Base-by-base conservation (phyloP, 2,329 filamentous ascomycete species). In the Colletotrichum acutatum region DNA sequence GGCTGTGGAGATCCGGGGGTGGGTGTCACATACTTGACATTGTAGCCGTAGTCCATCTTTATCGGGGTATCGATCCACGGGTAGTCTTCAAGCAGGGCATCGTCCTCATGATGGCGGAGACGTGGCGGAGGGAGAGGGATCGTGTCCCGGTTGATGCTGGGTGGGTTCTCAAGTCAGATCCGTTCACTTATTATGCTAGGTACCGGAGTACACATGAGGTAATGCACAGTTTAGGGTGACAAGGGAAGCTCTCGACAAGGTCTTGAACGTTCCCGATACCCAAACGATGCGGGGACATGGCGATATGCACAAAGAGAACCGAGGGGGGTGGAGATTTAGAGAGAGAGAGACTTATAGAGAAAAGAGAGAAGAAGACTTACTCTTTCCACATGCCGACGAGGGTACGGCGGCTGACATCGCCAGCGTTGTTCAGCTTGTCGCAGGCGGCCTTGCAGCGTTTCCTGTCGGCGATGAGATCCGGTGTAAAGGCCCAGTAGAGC, bases 21-120 rank as follows among this genome's bases (percentile, higher is more conserved):
- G 16, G 37, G 14, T 32, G 26, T 6, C 30, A 75, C 80, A 57
- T 79, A 88, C 86, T 83, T 89, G 58, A 96, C 85, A 74, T 97
- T 95, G 77, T 87, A 91, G 4, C 95, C 95, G 77, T 97, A 96
- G 82, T 97, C 94, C 73, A 93, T 88, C 58, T 86, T 89, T 66
- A 97, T 85, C 0, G 94, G 94, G 0, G 87, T 83, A 73, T 94
- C 91, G 26, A 96, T 86, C 88, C 90, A 95, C 0, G 94, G 90
- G 30, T 92, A 83, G 42, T 92, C 84, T 26, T 86, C 84, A 42
- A 97, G 88, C 1, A 92, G 84, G 22, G 83, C 86, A 11, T 92
- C 91, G 75, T 97, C 93, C 75, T 90, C 90, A 67, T 89, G 90
- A 2, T 86, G 83, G 12, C 88, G 90, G 3, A 86, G 78, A 6